A percentile compares a stretch with the other conserved stretches of the same genome.
These are phyloP conservation scores for Herpotrichia juniperi DNA, from an alignment of 2,329 filamentous ascomycete species.

Conservation along the genomic window DNA sequence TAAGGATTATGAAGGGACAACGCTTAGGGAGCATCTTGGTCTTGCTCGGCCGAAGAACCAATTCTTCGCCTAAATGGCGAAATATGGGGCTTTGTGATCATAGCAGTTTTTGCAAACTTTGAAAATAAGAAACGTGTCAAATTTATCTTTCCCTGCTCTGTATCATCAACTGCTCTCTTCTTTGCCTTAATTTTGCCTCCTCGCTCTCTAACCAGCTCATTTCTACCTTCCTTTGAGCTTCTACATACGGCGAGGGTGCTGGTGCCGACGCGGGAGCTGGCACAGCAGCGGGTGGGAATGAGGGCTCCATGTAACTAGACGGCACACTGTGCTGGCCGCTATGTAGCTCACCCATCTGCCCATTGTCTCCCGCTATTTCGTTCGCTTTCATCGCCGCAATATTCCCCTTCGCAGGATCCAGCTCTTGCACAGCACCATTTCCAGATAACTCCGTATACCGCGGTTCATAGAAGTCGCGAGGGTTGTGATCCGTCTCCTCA, in stretches of 20 bases:
- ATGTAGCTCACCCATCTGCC: not conserved
- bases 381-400: conserved; percentile 9
- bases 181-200: conserved; percentile 8
- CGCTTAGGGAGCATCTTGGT: conserved; percentile 61
- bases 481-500: not conserved
- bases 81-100: too few relatives aligned
- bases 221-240: conserved; percentile 12
- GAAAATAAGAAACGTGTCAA: not conserved
- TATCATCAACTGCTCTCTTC: conserved; percentile 10
- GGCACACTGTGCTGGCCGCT: not conserved
- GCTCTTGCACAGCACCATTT: conserved; percentile 1
- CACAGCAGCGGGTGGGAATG: not conserved
- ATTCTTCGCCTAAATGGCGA: conserved; percentile 38
- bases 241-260: conserved; percentile 10
- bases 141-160: conserved; percentile 5
- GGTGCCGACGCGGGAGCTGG: not conserved
- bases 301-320: not conserved
- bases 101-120: too few relatives aligned
- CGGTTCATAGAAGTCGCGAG: conserved; percentile 3
- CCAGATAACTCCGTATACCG: conserved; percentile 2
- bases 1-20: conserved; percentile 59
- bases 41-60: conserved; percentile 54
- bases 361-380: conserved; percentile 4
- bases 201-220: conserved; percentile 15
- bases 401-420: conserved; percentile 11